Evolutionary conservation across 192 early-diverging fungal genomes (phyloP), one percentile per base, ranked within the genome.

Genomic region (Funneliformis geosporum): DNA sequence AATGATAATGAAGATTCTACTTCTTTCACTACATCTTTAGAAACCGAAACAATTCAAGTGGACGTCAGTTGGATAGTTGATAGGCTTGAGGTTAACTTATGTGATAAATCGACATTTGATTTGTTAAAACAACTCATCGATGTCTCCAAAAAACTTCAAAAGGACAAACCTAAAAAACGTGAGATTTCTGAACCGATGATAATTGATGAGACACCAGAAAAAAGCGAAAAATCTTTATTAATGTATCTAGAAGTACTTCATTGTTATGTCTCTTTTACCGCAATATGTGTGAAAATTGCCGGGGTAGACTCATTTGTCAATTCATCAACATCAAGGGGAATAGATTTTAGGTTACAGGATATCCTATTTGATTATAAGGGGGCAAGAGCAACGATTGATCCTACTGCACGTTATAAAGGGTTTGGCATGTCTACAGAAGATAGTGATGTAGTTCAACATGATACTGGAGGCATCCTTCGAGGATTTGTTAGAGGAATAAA

Each of bases 341-440:
- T 78, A 33, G 64, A 78, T 33, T 40, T 67, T 44, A 23, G 65
- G 8, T 27, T 78, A 38, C 43, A 67, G 38, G 61, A 33, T 8
- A 68, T 78, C n/a, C 28, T 33, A 38, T 46, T 78, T 25, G 65
- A 78, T 8, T 78, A 55, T 67, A 60, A 44, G 25, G 76, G 76
- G 33, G 18, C 65, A 27, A 65, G 76, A 67, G 66, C 16, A 25
- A 55, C 55, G 11, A 62, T 78, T 50, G 76, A 78, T 59, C 76
- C 76, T 6, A 78, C 27, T 8, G n/a, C 18, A 39, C 8, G 28
- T 21, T 67, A 55, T 68, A 47, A 78, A 16, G 76, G 68, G 6
- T 47, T 78, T 78, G 62, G 66, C 28, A 21, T 78, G 18, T 47
- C 62, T 7, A 21, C 28, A 14, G 40, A 66, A 18, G 76, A 69